Evolutionary conservation across 371 early-diverging fungal genomes (phyloP), one percentile per base, ranked within the genome.

Genomic region (Apophysomyces trapeziformis): DNA sequence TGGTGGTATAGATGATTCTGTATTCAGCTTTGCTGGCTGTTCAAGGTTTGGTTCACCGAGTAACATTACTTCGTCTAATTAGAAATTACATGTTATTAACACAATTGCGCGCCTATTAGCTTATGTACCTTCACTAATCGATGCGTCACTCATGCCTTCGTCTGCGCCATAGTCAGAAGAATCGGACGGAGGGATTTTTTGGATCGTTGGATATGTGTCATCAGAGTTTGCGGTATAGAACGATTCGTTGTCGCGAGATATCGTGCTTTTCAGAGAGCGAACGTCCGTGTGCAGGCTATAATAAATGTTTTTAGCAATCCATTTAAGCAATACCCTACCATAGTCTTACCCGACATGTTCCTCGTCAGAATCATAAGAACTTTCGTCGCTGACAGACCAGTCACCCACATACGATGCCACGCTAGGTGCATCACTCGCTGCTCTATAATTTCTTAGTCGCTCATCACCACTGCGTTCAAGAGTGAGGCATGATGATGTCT

Each of bases 201-300:
- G 54, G 9, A 50, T 50, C 6, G 54, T 50, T 50, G 54, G 54
- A 50, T 50, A 50, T 21, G 54, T 50, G 21, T 72, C 67, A 13
- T 65, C 64, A 4, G 72, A 69, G 54, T 66, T 62, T 1, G 76
- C 76, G 9, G 82, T 82, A 35, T 82, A 73, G 13, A 82, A 82
- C 0, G 82, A 82, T 7, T 79, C 79, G 18, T 73, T 75, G 38
- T 78, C 78, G 32, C 61, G 64, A 12, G 76, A 77, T 5, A 65
- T 8, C 1, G 57, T 64, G 47, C 78, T 80, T 46, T 61, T 64
- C 2, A 70, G 26, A 9, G 78, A 80, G 4, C 57, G 65, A 41
- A 38, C 46, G 8, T 50, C 54, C 9, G 54, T 21, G 21, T 50
- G n/a, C 21, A 50, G 8, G 21, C 54, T 50, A 21, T 21, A 16